Percentiles rank a stretch among this genome's conserved stretches.
These are phyloP conservation scores for Melampsora larici-populina DNA, from an alignment of 1,284 basidiomycete genomes.

Conservation along the genomic window DNA sequence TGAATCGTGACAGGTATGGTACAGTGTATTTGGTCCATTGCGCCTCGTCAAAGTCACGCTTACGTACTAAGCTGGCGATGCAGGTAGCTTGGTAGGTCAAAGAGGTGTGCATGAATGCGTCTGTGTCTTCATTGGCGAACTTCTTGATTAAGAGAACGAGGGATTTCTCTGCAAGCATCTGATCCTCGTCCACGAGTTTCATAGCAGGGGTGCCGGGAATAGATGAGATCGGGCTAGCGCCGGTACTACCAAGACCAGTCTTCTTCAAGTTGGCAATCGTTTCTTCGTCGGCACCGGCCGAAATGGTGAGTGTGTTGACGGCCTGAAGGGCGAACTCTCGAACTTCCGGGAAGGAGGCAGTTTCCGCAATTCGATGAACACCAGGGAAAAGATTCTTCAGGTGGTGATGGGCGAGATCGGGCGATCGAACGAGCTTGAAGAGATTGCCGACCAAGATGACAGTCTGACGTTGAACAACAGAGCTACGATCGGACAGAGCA, in stretches of 20 bases:
- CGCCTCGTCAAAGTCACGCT: conserved; percentile 65
- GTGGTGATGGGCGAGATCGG: conserved; percentile 82
- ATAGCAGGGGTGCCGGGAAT: conserved; percentile 55
- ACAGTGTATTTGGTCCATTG: conserved; percentile 73
- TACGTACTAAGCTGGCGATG: conserved; percentile 71
- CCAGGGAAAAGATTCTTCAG: conserved; percentile 84
- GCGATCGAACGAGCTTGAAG: conserved; percentile 93
- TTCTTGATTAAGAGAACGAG: conserved; percentile 57
- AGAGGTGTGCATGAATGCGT: conserved; percentile 54
- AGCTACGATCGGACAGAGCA: conserved; percentile 91
- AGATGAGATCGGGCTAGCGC: conserved; percentile 61
- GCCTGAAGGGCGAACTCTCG: conserved; percentile 73
- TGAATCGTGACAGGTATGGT: conserved; percentile 62
- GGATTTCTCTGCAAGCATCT: conserved; percentile 58
- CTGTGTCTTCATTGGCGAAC: conserved; percentile 48
- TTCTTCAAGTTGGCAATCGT: conserved; percentile 49
- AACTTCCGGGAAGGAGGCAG: conserved; percentile 95
- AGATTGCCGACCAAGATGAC: conserved; percentile 95
- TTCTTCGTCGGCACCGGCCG: conserved; percentile 48
- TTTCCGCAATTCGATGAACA: conserved; percentile 82
- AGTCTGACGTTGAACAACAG: conserved; percentile 68
- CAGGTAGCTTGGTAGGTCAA: conserved; percentile 71
- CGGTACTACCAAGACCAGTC: conserved; percentile 23
- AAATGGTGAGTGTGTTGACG: conserved; percentile 39
- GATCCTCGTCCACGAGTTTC: conserved; percentile 47